These are phyloP conservation scores for Teunomyces barrocoloradensis DNA, from an alignment of 805 yeast genomes.

Conservation along the genomic window DNA sequence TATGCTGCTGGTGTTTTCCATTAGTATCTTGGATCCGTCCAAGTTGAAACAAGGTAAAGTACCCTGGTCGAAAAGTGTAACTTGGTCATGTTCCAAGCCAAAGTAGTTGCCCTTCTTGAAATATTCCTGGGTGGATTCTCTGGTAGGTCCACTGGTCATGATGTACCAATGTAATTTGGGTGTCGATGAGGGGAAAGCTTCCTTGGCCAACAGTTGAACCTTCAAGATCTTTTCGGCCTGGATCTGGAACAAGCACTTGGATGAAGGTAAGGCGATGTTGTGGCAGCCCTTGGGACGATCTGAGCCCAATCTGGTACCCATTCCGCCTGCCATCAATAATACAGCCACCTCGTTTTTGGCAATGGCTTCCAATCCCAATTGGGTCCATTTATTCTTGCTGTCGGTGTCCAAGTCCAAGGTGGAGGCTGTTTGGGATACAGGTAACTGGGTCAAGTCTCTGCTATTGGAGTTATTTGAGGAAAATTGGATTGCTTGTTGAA, in stretches of 20 bases:
- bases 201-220: slow-evolving; percentile 55
- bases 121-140: slow-evolving; percentile 67
- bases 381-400: slow-evolving; percentile 37
- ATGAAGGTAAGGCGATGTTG: slow-evolving; percentile 80
- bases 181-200: slow-evolving; percentile 16
- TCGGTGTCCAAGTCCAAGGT: slow-evolving; percentile 42
- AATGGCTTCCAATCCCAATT: slow-evolving; percentile 67
- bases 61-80: slow-evolving; percentile 90
- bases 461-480: slow-evolving; percentile 22
- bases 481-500: slow-evolving; percentile 46
- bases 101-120: slow-evolving; percentile 64
- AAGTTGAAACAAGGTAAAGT: slow-evolving; percentile 83
- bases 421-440: slow-evolving; percentile 45
- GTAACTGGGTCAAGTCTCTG: slow-evolving; percentile 47
- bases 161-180: slow-evolving; percentile 74
- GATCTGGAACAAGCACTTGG: slow-evolving; percentile 81
- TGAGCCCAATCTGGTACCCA: slow-evolving; percentile 94
- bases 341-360: slow-evolving; percentile 77
- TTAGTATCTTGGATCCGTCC: slow-evolving; percentile 67
- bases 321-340: slow-evolving; percentile 96
- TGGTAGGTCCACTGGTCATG: slow-evolving; percentile 93
- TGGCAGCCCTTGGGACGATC: slow-evolving; percentile 91
- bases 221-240: slow-evolving; percentile 83
- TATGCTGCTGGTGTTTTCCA: slow-evolving; percentile 53
- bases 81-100: slow-evolving; percentile 60